phyloP scores from a whole-genome alignment of 176 grass and related monocot genomes.

The Aegilops tauschii region DNA sequence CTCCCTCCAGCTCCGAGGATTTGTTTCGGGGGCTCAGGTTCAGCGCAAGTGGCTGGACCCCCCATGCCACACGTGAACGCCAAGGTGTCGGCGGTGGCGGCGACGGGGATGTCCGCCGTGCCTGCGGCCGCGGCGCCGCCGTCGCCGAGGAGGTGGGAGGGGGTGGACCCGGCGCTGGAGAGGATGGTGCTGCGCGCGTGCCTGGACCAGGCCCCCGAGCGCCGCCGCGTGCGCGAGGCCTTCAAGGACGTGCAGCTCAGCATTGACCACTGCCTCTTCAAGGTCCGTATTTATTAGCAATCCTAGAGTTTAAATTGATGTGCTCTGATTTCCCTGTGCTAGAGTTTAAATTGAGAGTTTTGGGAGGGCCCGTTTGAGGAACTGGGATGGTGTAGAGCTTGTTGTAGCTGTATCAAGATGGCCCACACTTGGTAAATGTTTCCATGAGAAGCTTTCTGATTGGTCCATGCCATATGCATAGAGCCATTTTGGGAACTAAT shows the following conservation, averaged over 20 bases:
- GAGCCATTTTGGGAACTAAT: slow-evolving; percentile 2
- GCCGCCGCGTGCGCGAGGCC: slow-evolving; percentile 69
- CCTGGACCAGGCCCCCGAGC: slow-evolving; percentile 70
- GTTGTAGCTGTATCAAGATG: not conserved
- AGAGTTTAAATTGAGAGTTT: not conserved
- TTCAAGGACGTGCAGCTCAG: slow-evolving; percentile 83
- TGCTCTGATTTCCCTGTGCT: not conserved
- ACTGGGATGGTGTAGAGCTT: not conserved
- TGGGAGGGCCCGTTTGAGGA: not conserved
- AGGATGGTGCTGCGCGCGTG: slow-evolving; percentile 53
- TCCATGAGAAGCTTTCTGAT: not conserved
- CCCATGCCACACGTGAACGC: slow-evolving; percentile 26
- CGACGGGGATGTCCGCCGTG: slow-evolving; percentile 4
- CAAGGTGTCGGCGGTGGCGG: slow-evolving; percentile 17
- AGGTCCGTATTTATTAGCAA: slow-evolving; percentile 24
- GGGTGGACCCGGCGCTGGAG: slow-evolving; percentile 65
- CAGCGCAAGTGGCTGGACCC: not conserved
- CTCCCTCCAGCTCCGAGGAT: not conserved
- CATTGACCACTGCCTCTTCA: slow-evolving; percentile 92
- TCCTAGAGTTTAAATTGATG: too few species aligned
- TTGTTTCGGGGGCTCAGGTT: not conserved
- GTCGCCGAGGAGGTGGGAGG: slow-evolving; percentile 47
- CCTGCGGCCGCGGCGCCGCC: slow-evolving; percentile 2
- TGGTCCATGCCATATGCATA: not conserved
- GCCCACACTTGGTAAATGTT: not conserved